Evolutionary conservation across 169 alveolate genomes (phyloP).

Genomic region (Theileria equi): DNA sequence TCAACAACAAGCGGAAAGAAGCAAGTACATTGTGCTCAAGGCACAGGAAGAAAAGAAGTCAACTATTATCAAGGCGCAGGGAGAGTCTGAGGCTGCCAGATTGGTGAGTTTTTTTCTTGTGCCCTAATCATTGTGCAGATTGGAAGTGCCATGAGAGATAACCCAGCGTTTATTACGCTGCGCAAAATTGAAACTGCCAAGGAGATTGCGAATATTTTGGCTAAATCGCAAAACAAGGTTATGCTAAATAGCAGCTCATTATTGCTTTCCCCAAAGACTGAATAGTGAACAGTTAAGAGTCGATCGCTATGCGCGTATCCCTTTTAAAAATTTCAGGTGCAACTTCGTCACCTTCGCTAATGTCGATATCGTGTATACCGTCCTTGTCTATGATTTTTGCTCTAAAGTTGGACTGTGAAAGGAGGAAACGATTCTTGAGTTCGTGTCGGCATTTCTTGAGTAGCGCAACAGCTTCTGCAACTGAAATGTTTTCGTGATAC

Average conservation of each 20-base stretch:
- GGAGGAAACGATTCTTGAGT: slow-evolving; percentile 82
- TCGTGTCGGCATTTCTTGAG: slow-evolving; percentile 83
- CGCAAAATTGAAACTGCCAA: slow-evolving; percentile 91
- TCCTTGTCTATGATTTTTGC: slow-evolving; percentile 54
- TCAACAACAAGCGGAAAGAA: slow-evolving; percentile 95
- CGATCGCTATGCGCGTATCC: neutral
- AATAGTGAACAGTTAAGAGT: slow-evolving; percentile 7
- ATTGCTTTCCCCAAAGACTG: slow-evolving; percentile 46
- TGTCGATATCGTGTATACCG: slow-evolving; percentile 54
- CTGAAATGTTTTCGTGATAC: slow-evolving; percentile 78
- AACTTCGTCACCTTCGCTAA: slow-evolving; percentile 24
- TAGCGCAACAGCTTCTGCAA: slow-evolving; percentile 82
- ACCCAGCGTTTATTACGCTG: slow-evolving; percentile 91
- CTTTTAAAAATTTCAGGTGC: slow-evolving; percentile 42
- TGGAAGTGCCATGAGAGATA: slow-evolving; percentile 79
- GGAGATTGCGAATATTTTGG: slow-evolving; percentile 88
- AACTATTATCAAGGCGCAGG: slow-evolving; percentile 95
- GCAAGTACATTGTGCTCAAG: slow-evolving; percentile 90
- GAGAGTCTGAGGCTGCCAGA: slow-evolving; percentile 93
- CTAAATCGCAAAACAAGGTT: slow-evolving; percentile 85
- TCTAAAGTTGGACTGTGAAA: slow-evolving; percentile 76
- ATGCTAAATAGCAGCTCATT: slow-evolving; percentile 69
- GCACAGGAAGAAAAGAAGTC: slow-evolving; percentile 94
- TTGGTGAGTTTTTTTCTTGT: slow-evolving; percentile 39
- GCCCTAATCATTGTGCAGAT: slow-evolving; percentile 7